These are phyloP conservation scores for Neurospora sp. DNA, from an alignment of 495 filamentous ascomycete genomes.

Conservation along the genomic window DNA sequence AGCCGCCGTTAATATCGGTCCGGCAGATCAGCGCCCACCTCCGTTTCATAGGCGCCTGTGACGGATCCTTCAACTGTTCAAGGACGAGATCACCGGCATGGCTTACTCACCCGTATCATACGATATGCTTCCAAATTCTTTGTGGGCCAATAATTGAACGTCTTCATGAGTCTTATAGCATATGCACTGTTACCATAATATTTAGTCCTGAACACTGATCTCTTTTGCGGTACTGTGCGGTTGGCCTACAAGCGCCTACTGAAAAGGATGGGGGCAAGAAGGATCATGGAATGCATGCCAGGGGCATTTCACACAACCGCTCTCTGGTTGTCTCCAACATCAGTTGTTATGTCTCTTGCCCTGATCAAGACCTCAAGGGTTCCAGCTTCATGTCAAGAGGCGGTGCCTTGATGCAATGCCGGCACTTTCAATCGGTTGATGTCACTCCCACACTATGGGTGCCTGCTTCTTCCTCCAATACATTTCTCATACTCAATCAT, in stretches of 20 bases:
- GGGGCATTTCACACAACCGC: background rate
- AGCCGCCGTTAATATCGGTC: background rate
- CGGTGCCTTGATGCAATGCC: background rate
- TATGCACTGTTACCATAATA: background rate
- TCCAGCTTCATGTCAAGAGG: too few species aligned
- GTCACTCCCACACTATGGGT: background rate
- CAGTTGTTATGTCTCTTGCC: background rate
- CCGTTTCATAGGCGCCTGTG: background rate
- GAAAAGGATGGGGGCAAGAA: background rate
- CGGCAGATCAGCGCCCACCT: background rate
- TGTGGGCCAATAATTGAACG: background rate
- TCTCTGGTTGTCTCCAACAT: background rate
- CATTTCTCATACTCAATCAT: background rate
- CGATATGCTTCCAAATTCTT: background rate
- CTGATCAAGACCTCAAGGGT: background rate
- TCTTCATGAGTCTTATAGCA: background rate
- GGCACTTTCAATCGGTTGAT: background rate
- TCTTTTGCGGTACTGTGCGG: background rate
- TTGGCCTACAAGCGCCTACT: background rate
- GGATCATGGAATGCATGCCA: background rate
- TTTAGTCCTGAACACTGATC: background rate
- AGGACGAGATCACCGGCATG: background rate
- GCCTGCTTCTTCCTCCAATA: background rate
- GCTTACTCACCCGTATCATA: background rate
- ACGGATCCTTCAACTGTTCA: background rate